Conservation (phyloP, 2,329 filamentous ascomycete genomes). For the Verticillium dahliae region DNA sequence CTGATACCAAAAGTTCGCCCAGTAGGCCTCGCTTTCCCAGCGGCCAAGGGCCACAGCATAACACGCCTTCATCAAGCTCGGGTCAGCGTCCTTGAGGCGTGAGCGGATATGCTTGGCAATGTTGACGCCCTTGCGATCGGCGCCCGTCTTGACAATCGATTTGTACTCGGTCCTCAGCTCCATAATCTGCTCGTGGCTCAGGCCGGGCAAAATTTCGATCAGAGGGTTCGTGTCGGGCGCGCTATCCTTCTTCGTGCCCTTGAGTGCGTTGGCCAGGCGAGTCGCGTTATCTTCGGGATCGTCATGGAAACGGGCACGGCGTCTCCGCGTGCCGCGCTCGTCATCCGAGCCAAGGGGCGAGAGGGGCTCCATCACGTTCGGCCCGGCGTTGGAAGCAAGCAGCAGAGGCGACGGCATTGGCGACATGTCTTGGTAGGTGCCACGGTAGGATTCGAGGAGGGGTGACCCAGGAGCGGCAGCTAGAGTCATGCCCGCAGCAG, state of each 20-base stretch:
- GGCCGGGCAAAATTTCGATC: constrained; percentile 74
- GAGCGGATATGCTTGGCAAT: constrained; percentile 78
- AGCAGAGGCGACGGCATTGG: constrained; percentile 85
- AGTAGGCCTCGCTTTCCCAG: constrained; percentile 94
- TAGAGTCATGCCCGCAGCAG: constrained; percentile 33
- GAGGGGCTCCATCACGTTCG: constrained; percentile 34
- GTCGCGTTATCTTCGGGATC: constrained; percentile 75
- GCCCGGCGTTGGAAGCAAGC: constrained; percentile 26
- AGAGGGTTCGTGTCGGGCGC: constrained; percentile 64
- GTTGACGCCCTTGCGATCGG: constrained; percentile 70
- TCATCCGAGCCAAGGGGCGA: constrained; percentile 47
- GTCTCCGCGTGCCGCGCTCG: constrained; percentile 36
- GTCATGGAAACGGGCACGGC: constrained; percentile 67
- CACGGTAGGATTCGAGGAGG: constrained; percentile 83
- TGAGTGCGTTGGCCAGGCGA: constrained; percentile 68
- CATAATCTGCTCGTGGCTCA: constrained; percentile 84
- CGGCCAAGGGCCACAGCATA: constrained; percentile 84
- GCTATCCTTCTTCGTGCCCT: constrained; percentile 42
- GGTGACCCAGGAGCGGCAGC: constrained; percentile 68
- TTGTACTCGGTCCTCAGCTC: constrained; percentile 88
- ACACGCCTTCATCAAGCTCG: constrained; percentile 80
- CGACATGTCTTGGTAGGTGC: constrained; percentile 89
- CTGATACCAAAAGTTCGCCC: constrained; percentile 98
- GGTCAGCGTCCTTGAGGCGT: constrained; percentile 65
- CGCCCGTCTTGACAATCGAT: constrained; percentile 72